Evolutionary conservation across 2,329 filamentous ascomycete species (phyloP).

Genomic region (Chaetoscypha palmicola): DNA sequence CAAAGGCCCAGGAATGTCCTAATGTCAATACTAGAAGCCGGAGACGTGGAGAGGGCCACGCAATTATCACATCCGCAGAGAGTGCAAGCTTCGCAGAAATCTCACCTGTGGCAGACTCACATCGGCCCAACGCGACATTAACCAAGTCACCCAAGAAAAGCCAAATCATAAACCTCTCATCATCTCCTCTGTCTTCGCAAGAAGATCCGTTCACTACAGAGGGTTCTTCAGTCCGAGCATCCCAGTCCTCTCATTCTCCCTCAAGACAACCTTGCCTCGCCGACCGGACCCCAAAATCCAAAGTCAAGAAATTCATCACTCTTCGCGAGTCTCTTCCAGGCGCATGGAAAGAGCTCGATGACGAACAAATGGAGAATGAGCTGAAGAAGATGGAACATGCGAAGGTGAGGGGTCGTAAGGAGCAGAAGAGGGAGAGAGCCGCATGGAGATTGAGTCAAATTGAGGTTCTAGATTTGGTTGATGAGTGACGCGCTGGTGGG

Average conservation of each 20-base stretch:
- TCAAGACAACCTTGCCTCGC: neutral
- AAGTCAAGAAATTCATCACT: conserved; percentile 24
- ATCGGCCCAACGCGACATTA: neutral
- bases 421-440: conserved; percentile 2
- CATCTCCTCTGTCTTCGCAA: neutral
- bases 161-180: neutral
- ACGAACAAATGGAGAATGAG: conserved; percentile 10
- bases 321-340: conserved; percentile 32
- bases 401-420: neutral
- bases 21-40: neutral
- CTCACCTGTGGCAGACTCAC: neutral
- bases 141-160: neutral
- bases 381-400: neutral
- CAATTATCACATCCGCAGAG: neutral
- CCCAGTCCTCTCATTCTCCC: no score
- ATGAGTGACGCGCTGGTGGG: no score
- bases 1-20: neutral
- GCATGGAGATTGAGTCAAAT: conserved; percentile 23
- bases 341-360: conserved; percentile 19
- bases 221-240: neutral
- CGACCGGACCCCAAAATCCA: conserved; percentile 2
- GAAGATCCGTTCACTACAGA: neutral
- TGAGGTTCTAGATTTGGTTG: conserved; percentile 24
- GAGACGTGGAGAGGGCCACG: neutral
- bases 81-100: neutral